Evolutionary conservation across 352 stramenopile species (phyloP).

Genomic region (Globisporangium splendens): DNA sequence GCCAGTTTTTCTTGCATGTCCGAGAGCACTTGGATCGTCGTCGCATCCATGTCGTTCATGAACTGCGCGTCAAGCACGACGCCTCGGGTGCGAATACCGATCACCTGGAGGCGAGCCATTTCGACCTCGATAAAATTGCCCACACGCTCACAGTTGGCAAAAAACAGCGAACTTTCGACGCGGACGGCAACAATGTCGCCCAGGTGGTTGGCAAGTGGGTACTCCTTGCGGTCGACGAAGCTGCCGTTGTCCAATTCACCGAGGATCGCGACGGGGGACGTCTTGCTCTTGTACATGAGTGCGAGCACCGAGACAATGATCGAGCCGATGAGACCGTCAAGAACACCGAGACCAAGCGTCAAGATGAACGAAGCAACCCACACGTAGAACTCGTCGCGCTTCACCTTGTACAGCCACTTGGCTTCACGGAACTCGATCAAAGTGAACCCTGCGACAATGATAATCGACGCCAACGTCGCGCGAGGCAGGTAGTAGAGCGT

Average conservation of each 20-base stretch:
- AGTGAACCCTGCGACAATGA: conserved; percentile 86
- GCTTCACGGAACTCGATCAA: conserved; percentile 87
- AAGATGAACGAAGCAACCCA: conserved; percentile 47
- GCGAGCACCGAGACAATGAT: conserved; percentile 54
- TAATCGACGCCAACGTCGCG: conserved; percentile 74
- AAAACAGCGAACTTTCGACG: conserved; percentile 54
- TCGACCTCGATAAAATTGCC: conserved; percentile 33
- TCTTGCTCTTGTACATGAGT: conserved; percentile 56
- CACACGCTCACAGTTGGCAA: conserved; percentile 55
- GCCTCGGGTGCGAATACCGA: conserved; percentile 24
- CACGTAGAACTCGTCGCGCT: conserved; percentile 54
- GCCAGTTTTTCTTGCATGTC: conserved; percentile 54
- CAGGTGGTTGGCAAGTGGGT: conserved; percentile 20
- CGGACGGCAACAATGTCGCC: conserved; percentile 35
- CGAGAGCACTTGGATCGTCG: conserved; percentile 53
- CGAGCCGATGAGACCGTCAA: conserved; percentile 42
- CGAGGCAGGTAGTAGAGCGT: conserved; percentile 85
- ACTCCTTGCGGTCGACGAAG: conserved; percentile 31
- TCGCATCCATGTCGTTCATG: conserved; percentile 62
- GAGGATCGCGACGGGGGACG: conserved; percentile 30
- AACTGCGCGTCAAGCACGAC: conserved; percentile 43
- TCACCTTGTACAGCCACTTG: conserved; percentile 71
- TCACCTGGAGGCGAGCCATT: conserved; percentile 21
- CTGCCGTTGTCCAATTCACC: conserved; percentile 34
- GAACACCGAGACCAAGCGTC: conserved; percentile 44